phyloP scores from a whole-genome alignment of 2,329 filamentous ascomycete genomes.

The Microascus cirrosus region DNA sequence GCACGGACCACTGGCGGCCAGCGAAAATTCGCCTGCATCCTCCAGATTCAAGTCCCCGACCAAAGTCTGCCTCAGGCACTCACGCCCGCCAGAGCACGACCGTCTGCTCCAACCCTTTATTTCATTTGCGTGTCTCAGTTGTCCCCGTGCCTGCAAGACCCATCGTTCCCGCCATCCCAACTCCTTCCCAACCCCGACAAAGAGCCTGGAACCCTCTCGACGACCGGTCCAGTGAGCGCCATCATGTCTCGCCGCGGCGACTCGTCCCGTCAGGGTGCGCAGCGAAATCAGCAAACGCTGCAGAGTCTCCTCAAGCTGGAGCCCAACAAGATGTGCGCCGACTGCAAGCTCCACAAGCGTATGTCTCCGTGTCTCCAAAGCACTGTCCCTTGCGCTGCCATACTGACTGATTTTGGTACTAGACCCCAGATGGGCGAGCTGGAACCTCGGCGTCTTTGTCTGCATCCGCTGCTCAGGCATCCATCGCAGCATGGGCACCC shows the following conservation, averaged over 20 bases:
- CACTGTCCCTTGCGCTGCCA: background rate
- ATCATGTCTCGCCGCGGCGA: constrained; percentile 71
- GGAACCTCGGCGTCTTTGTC: constrained; percentile 95
- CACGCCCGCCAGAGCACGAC: background rate
- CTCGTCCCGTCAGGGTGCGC: constrained; percentile 65
- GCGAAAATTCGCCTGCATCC: background rate
- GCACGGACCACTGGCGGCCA: background rate
- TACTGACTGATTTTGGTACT: constrained; percentile 5
- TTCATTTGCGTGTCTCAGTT: background rate
- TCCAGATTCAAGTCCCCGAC: background rate
- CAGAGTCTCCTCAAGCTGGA: constrained; percentile 93
- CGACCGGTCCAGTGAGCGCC: too few species aligned
- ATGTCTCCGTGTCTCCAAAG: constrained; percentile 21
- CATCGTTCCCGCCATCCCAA: background rate
- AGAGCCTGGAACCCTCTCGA: too few species aligned
- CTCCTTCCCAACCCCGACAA: background rate
- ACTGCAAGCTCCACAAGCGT: constrained; percentile 99
- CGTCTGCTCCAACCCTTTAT: background rate
- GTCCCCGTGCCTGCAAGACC: background rate
- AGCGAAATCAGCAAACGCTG: constrained; percentile 87
- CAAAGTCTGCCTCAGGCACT: background rate
- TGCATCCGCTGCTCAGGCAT: constrained; percentile 98
- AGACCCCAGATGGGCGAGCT: constrained; percentile 98
- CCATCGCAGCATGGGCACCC: constrained; percentile 96
- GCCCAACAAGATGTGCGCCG: constrained; percentile 90